Evolutionary conservation across 495 filamentous ascomycete genomes (phyloP), one percentile per base, ranked within the genome.

Genomic region (Letharia columbiana): DNA sequence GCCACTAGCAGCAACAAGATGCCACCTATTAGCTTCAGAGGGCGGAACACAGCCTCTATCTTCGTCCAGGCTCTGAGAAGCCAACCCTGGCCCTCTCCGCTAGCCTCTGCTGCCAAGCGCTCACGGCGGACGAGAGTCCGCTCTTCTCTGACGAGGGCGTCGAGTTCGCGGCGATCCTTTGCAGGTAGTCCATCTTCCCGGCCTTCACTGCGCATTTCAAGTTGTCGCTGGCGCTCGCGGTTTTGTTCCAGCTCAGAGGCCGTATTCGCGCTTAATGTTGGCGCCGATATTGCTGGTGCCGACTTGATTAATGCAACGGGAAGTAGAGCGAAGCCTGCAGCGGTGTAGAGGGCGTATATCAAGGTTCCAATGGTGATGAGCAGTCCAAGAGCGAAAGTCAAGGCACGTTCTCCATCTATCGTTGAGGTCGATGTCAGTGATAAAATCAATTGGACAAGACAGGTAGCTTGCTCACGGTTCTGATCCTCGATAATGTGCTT

Each of bases 291-390:
- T 39, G 89, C 84, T 17, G 92, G 91, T 0, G 90, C 88, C 15
- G 89, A 91, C 75, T 94, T 97, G 78, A 98, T 96, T 69, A 96
- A 83, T 11, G 88, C 85, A 33, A 96, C 83, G 1, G 94, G 94
- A 20, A 97, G 84, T 40, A 98, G 82, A 31, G 95, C 95, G 59
- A 98, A 81, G 5, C 94, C 94, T 23, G 89, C 82, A 6, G 89
- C 91, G 18, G 93, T 96, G 72, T 98, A 98, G 35, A 96, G 70
- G 52, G 89, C 79, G 75, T 96, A 98, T 20, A 96, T 82, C 41
- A 91, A 75, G 2, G 91, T 91, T 5, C 94, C 94, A 50, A 96
- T 76, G 0, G 88, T 90, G 56, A 93, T 90, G 40, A 98, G 81
- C 37, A 96, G 78, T 4, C 94, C 94, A 33, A 96, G 78, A 12